A percentile compares a stretch with the other conserved stretches of the same genome.
These are phyloP conservation scores for Phytophthora palmivora DNA, from an alignment of 352 stramenopile genomes.

Conservation along the genomic window DNA sequence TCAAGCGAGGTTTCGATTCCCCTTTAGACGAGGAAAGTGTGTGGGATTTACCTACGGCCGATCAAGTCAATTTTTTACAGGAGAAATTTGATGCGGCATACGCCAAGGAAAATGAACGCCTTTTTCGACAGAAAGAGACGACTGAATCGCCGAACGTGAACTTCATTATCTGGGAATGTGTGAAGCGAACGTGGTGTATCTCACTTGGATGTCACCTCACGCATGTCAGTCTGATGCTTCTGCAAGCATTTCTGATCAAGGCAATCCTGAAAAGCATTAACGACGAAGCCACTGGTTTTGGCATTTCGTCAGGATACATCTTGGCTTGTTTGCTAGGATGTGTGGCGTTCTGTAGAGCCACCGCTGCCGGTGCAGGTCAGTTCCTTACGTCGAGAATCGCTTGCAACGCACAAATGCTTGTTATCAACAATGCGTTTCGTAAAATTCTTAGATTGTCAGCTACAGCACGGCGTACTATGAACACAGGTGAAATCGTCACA, in stretches of 20 bases:
- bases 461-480: slow-evolving; percentile 54
- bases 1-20: too few relatives aligned
- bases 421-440: slow-evolving; percentile 68
- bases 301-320: slow-evolving; percentile 55
- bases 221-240: slow-evolving; percentile 42
- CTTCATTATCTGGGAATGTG: too few relatives aligned
- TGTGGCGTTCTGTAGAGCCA: slow-evolving; percentile 50
- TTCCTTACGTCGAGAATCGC: slow-evolving; percentile 56
- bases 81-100: too few relatives aligned
- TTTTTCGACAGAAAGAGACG: too few relatives aligned
- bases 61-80: too few relatives aligned
- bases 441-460: slow-evolving; percentile 59
- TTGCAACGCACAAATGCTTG: slow-evolving; percentile 59
- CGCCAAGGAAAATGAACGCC: too few relatives aligned
- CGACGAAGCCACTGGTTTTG: slow-evolving; percentile 41
- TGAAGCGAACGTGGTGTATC: too few relatives aligned
- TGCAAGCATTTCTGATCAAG: slow-evolving; percentile 70
- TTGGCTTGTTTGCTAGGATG: slow-evolving; percentile 47
- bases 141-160: too few relatives aligned
- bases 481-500: slow-evolving; percentile 63
- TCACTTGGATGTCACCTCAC: too few relatives aligned
- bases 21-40: too few relatives aligned
- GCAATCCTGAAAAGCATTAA: slow-evolving; percentile 58
- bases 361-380: slow-evolving; percentile 52
- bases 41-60: too few relatives aligned